Evolutionary conservation across 2,329 filamentous ascomycete genomes (phyloP), one percentile per base, ranked within the genome.

Genomic region (Fonsecaea erecta): DNA sequence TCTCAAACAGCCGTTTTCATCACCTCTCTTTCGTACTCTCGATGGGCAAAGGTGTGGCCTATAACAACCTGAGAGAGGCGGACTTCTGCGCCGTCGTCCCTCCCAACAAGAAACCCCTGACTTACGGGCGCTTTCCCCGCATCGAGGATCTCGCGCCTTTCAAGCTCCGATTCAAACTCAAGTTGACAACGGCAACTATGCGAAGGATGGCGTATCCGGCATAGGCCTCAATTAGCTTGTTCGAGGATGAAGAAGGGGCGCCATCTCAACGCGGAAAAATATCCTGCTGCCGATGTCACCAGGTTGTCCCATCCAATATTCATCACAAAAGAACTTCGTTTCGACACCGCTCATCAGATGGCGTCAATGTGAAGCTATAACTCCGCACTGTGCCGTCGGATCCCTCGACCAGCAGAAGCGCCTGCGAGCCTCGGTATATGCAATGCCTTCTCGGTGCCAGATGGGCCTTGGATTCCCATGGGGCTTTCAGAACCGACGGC

Each of bases 391-490:
- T 40, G 43, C 43, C 43, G 43, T 48, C 43, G 43, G 43, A 26
- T 24, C 21, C 21, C n/a, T 48, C 8, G 11, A 48, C 21, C 18
- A 48, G 21, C 18, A 26, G 18, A 48, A 48, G 21, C 43, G 9
- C 18, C 18, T 48, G 43, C 43, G 12, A 48, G 43, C 43, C 43
- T 48, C 43, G 43, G 43, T 48, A 48, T 21, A 48, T 48, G 43
- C 43, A 48, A 48, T 48, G 43, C 43, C 12, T 12, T 12, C 43
- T 48, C 21, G 43, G 9, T 48, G 43, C 18, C 8, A 26, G 18
- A 48, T 48, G 21, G 43, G 18, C 43, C 18, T 12, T 24, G 43
- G 43, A 48, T 48, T 24, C 18, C 43, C 43, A 48, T 48, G 43
- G 43, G 43, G 43, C 37, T 43, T 4, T 48, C 21, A 24, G 21